A percentile compares a stretch with the other conserved stretches of the same genome.
Conservation (phyloP, 2,329 filamentous ascomycete species). For the Aureobasidium sp. region DNA sequence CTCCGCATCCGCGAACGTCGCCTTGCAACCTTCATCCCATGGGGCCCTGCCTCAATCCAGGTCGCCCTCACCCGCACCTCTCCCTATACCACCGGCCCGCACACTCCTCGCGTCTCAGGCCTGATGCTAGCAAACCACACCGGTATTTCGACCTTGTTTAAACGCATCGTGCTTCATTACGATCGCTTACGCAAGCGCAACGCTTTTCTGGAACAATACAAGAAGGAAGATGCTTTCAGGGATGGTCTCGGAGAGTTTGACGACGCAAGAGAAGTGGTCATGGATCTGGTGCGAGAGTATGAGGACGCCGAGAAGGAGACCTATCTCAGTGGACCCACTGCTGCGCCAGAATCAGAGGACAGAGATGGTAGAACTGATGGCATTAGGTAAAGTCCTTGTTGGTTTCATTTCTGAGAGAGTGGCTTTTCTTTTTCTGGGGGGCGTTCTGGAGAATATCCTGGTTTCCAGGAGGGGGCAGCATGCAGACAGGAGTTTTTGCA, state of each 20-base stretch:
- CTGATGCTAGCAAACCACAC: constrained; percentile 98
- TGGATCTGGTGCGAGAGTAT: constrained; percentile 87
- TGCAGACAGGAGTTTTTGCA: no score
- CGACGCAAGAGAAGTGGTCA: constrained; percentile 83
- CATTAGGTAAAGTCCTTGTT: not conserved
- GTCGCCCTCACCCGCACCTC: constrained; percentile 95
- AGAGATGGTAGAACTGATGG: constrained; percentile 21
- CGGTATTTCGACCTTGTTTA: constrained; percentile 93
- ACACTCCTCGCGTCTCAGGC: constrained; percentile 80
- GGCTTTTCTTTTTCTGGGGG: no score
- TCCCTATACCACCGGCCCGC: constrained; percentile 89
- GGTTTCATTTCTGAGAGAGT: no score
- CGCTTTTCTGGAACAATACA: constrained; percentile 93
- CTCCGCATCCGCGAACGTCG: constrained; percentile 90
- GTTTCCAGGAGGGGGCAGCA: no score
- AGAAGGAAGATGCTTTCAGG: constrained; percentile 86
- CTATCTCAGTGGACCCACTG: constrained; percentile 67
- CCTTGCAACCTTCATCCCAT: constrained; percentile 93
- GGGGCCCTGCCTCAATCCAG: constrained; percentile 96
- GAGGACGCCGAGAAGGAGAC: constrained; percentile 87
- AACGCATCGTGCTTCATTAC: constrained; percentile 85
- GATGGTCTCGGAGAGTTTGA: constrained; percentile 94
- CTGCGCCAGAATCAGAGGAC: constrained; percentile 19
- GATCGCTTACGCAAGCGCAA: constrained; percentile 92
- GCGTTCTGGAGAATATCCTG: no score